phyloP scores from a whole-genome alignment of 116 monocot genomes.

The Trichopus zeylanicus region DNA sequence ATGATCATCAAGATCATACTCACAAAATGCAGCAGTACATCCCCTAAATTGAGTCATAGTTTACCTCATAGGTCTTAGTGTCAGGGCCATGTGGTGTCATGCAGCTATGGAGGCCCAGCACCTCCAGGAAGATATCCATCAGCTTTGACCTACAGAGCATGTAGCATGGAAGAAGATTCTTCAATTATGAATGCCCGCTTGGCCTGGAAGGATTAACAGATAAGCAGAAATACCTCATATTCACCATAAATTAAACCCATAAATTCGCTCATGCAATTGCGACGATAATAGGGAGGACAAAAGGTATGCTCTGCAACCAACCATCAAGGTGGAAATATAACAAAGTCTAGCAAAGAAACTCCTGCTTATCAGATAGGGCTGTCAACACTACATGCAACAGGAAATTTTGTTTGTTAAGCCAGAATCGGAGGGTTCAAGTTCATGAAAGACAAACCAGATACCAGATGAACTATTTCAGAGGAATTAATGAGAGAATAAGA shows the following conservation, averaged over 20 bases:
- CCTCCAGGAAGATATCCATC: constrained; percentile 96
- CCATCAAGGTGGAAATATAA: constrained; percentile 90
- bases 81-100: constrained; percentile 99
- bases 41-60: background rate
- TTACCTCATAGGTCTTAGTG: constrained; percentile 82
- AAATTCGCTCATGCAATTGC: constrained; percentile 99
- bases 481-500: background rate
- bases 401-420: too few relatives aligned
- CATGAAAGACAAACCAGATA: too few relatives aligned
- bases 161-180: too few relatives aligned
- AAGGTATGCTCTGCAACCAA: constrained; percentile 93
- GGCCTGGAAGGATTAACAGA: too few relatives aligned
- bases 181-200: too few relatives aligned
- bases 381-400: constrained; percentile 64
- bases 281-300: constrained; percentile 96
- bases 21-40: background rate
- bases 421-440: too few relatives aligned
- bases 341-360: constrained; percentile 92
- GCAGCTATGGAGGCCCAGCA: constrained; percentile 89
- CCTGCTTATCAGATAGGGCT: constrained; percentile 80
- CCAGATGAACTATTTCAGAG: background rate
- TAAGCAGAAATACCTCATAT: constrained; percentile 90
- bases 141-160: constrained; percentile 73
- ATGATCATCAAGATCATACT: background rate
- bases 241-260: constrained; percentile 88